Evolutionary conservation across 208 protist species (phyloP).

Genomic region (Phytomonas sp.): DNA sequence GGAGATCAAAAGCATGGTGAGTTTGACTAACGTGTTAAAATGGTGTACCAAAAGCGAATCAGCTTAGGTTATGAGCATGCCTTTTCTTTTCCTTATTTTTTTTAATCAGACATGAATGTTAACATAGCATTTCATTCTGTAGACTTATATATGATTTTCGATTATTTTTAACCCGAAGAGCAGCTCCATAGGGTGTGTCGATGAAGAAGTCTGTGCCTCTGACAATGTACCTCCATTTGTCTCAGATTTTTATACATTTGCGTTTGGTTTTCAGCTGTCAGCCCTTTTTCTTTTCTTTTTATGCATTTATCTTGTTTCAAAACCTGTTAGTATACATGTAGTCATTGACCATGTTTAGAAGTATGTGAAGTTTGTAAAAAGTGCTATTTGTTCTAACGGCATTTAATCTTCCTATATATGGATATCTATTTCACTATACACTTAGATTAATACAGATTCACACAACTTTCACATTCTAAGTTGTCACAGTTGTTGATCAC

Average conservation of each 20-base stretch:
- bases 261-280: not conserved
- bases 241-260: slow-evolving; percentile 4
- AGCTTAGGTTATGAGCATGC: slow-evolving; percentile 14
- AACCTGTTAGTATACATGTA: slow-evolving; percentile 15
- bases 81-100: slow-evolving; percentile 13
- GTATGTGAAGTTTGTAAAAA: not conserved
- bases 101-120: not conserved
- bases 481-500: not conserved
- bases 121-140: slow-evolving; percentile 1
- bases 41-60: slow-evolving; percentile 26
- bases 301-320: not conserved
- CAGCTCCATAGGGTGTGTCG: not conserved
- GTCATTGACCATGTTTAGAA: not conserved
- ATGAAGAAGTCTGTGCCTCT: not conserved
- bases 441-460: slow-evolving; percentile 2
- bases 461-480: slow-evolving; percentile 1
- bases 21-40: slow-evolving; percentile 16
- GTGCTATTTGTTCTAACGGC: not conserved
- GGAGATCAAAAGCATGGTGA: slow-evolving; percentile 43
- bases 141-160: not conserved
- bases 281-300: not conserved
- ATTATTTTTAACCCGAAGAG: not conserved
- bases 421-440: not conserved
- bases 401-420: not conserved
- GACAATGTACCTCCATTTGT: not conserved